A percentile compares a stretch with the other conserved stretches of the same genome.
These are phyloP conservation scores for Calonectria fujianensis DNA, from an alignment of 2,329 filamentous ascomycete species.

Conservation along the genomic window DNA sequence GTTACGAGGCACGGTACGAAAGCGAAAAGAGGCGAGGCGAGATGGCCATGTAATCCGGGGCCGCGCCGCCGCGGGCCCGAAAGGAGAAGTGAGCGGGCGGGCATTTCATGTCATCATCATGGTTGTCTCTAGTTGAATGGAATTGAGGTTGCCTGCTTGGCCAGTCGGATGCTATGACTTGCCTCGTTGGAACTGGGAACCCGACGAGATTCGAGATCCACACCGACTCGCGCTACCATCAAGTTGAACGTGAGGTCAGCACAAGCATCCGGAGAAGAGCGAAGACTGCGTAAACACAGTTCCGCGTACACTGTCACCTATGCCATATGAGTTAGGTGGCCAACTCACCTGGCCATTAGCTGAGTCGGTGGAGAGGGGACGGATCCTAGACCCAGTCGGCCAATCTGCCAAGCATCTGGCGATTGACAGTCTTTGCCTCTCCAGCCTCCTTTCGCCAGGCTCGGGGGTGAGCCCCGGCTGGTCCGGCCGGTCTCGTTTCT, in stretches of 20 bases:
- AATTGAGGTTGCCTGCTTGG: conserved; percentile 47
- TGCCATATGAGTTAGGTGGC: conserved; percentile 29
- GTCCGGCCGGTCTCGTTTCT: conserved; percentile 35
- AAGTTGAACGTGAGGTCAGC: conserved; percentile 21
- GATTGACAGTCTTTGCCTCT: conserved; percentile 48
- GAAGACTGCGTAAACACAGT: conserved; percentile 22
- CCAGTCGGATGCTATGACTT: conserved; percentile 50
- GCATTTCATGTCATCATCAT: conserved; percentile 33
- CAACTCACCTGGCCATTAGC: conserved; percentile 29
- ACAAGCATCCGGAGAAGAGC: conserved; percentile 19
- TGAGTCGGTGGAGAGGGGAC: conserved; percentile 30
- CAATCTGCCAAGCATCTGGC: conserved; percentile 53
- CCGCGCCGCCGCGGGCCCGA: conserved; percentile 11
- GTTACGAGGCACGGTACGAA: conserved; percentile 35
- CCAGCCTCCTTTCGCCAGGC: conserved; percentile 50
- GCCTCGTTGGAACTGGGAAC: conserved; percentile 39
- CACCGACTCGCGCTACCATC: conserved; percentile 20
- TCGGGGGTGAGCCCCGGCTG: conserved; percentile 41
- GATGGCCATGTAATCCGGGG: conserved; percentile 43
- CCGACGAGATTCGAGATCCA: conserved; percentile 47
- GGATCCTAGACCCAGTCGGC: conserved; percentile 34
- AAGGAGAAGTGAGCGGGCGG: conserved; percentile 8
- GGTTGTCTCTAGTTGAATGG: conserved; percentile 27
- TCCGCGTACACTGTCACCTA: conserved; percentile 25
- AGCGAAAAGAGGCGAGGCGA: conserved; percentile 34